A percentile compares a stretch with the other conserved stretches of the same genome.
phyloP scores from a whole-genome alignment of 148 eudicot species.

The Linanthus parryae region DNA sequence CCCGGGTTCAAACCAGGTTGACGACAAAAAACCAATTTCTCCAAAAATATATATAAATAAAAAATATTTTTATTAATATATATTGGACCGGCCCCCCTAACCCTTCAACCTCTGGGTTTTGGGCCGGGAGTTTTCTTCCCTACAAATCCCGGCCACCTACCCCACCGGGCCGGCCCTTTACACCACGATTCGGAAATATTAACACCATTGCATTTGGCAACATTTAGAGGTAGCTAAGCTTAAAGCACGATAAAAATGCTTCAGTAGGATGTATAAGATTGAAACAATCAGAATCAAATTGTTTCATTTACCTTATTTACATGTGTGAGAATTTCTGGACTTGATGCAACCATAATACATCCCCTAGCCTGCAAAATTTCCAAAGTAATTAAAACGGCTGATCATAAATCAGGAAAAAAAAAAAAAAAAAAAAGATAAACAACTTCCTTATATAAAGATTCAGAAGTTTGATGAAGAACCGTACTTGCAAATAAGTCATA shows the following conservation, averaged over 20 bases:
- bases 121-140: no score
- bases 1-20: no score
- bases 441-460: conserved; percentile 5
- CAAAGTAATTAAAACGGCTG: neutral
- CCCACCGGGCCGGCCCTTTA: no score
- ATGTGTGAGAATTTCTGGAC: conserved; percentile 52
- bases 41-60: no score
- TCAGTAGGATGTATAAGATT: no score
- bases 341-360: conserved; percentile 47
- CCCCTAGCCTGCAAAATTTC: conserved; percentile 38
- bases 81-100: no score
- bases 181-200: no score
- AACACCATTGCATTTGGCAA: conserved; percentile 1
- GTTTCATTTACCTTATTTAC: conserved; percentile 27
- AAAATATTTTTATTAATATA: no score
- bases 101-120: no score
- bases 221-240: conserved; percentile 1
- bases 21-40: no score
- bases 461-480: neutral
- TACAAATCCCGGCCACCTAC: no score
- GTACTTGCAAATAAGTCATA: conserved; percentile 47
- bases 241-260: no score
- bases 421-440: neutral
- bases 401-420: neutral
- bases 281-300: neutral